Percentiles rank a stretch among this genome's conserved stretches.
These are phyloP conservation scores for Dictyostelium capitatum DNA, from an alignment of 78 protist species.

Conservation along the genomic window DNA sequence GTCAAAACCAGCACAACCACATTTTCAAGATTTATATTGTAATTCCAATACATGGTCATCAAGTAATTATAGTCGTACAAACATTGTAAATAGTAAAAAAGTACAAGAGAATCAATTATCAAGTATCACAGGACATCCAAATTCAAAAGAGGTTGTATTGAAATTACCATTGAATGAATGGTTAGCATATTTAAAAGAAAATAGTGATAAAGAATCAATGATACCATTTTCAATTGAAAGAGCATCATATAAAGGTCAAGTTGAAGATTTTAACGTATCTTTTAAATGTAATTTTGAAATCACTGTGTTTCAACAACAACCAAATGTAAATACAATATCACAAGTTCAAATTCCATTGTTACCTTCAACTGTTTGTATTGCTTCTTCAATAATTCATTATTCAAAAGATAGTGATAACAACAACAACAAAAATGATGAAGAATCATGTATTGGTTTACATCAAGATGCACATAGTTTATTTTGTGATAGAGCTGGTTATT, in stretches of 20 bases:
- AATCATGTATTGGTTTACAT: constrained; percentile 44
- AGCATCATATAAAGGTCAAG: constrained; percentile 36
- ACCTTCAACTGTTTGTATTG: constrained; percentile 47
- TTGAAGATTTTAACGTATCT: constrained; percentile 1
- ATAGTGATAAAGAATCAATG: background rate
- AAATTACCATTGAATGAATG: constrained; percentile 54
- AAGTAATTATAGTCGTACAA: background rate
- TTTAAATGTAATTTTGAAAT: constrained; percentile 63
- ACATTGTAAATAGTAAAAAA: background rate
- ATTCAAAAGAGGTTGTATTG: constrained; percentile 9
- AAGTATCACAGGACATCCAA: background rate
- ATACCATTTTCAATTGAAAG: constrained; percentile 41
- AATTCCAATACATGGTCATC: constrained; percentile 15
- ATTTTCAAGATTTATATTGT: constrained; percentile 12
- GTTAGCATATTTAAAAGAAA: constrained; percentile 18
- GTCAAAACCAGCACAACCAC: background rate
- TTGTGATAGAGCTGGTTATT: constrained; percentile 43
- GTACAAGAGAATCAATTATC: constrained; percentile 15
- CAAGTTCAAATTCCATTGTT: constrained; percentile 52
- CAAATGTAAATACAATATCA: background rate
- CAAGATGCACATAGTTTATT: constrained; percentile 49
- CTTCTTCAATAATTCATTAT: background rate
- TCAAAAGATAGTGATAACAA: background rate
- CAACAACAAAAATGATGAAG: constrained; percentile 1
- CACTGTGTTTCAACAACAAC: constrained; percentile 10